Percentiles rank a stretch among this genome's conserved stretches.
Evolutionary conservation across 164 flowering plant species (phyloP).

Genomic region (Nelumbo lutea): DNA sequence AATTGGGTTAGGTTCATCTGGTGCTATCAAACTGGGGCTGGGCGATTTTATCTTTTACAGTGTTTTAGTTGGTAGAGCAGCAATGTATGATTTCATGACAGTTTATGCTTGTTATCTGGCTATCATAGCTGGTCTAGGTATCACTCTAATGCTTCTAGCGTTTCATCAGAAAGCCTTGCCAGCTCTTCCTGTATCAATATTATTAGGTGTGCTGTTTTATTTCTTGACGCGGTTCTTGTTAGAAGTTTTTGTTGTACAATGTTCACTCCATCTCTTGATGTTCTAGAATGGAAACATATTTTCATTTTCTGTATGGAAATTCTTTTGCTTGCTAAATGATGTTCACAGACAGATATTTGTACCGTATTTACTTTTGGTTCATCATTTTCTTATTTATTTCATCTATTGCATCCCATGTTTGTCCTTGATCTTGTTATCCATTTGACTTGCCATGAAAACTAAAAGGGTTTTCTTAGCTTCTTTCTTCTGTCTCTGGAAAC

Average conservation of each 20-base stretch:
- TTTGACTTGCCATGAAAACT: not conserved
- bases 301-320: not conserved
- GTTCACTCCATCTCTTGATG: constrained; percentile 76
- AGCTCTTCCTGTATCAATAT: constrained; percentile 89
- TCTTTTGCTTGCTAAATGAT: not conserved
- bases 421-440: not conserved
- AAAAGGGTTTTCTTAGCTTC: not conserved
- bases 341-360: not conserved
- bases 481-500: not conserved
- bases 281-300: constrained; percentile 37
- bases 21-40: constrained; percentile 87
- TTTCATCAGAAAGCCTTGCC: constrained; percentile 89
- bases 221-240: constrained; percentile 65
- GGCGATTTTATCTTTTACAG: constrained; percentile 98
- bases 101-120: constrained; percentile 99
- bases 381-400: not conserved
- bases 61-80: constrained; percentile 94
- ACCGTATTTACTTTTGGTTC: not conserved
- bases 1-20: constrained; percentile 85
- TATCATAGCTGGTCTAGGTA: constrained; percentile 89
- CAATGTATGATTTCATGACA: constrained; percentile 94
- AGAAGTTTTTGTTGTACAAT: constrained; percentile 77
- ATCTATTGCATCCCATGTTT: not conserved
- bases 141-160: constrained; percentile 78
- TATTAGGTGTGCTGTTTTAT: constrained; percentile 85